Percentiles rank a stretch among this genome's conserved stretches.
Evolutionary conservation across 139 green algal genomes (phyloP).

Genomic region (Cymbomonas tetramitiformis): DNA sequence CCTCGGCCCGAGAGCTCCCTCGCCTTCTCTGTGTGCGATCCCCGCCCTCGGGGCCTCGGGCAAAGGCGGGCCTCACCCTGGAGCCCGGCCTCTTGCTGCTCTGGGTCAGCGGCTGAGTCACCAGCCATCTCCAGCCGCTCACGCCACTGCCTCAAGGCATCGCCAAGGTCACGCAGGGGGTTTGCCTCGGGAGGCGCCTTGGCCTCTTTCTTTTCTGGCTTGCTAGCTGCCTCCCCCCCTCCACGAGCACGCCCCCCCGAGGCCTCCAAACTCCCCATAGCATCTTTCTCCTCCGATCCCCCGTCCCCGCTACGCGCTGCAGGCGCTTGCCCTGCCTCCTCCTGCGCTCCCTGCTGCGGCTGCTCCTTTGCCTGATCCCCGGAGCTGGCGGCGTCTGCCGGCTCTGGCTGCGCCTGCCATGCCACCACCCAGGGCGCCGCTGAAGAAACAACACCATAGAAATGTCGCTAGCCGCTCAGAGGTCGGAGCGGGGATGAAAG

Average conservation of each 20-base stretch:
- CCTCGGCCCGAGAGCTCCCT: too few relatives aligned
- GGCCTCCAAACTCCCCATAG: too few relatives aligned
- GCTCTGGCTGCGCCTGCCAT: too few relatives aligned
- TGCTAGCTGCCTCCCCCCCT: not conserved
- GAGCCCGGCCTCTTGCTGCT: conserved; percentile 42
- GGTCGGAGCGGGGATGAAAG: too few relatives aligned
- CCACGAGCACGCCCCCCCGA: too few relatives aligned
- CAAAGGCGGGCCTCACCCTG: conserved; percentile 11
- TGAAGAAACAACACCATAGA: too few relatives aligned
- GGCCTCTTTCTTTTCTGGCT: conserved; percentile 13
- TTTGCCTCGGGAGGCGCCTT: conserved; percentile 16
- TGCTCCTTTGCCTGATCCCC: conserved; percentile 1
- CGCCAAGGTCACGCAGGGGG: conserved; percentile 23
- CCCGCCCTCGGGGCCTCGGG: not conserved
- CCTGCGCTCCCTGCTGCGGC: not conserved
- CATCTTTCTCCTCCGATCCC: not conserved
- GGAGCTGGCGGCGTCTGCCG: not conserved
- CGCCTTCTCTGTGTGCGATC: too few relatives aligned
- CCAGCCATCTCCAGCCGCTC: conserved; percentile 20
- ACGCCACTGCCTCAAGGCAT: conserved; percentile 26
- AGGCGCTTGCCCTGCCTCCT: not conserved
- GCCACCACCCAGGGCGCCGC: too few relatives aligned
- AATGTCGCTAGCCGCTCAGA: too few relatives aligned
- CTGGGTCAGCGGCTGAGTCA: conserved; percentile 15
- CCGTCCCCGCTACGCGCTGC: not conserved